phyloP scores from a whole-genome alignment of 1,284 basidiomycete species.

The Puccinia brachypodii region DNA sequence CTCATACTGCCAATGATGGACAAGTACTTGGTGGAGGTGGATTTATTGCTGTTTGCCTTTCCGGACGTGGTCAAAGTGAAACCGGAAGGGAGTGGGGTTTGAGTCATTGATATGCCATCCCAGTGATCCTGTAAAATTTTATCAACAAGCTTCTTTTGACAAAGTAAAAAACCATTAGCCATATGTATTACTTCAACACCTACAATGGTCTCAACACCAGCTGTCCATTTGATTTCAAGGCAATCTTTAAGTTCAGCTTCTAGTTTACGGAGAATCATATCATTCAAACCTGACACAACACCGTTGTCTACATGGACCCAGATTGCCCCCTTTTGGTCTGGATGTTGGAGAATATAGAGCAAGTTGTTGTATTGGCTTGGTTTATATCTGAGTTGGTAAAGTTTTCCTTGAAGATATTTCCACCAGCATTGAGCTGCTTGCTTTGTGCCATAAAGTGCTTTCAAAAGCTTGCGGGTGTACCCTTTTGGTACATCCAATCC shows the following conservation, averaged over 20 bases:
- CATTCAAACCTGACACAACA: background rate
- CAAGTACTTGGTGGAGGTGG: background rate
- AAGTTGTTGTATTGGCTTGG: background rate
- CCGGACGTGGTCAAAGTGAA: background rate
- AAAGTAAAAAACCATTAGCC: background rate
- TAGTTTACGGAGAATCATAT: background rate
- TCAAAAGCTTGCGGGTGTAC: background rate
- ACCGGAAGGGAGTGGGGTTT: background rate
- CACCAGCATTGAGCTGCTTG: constrained; percentile 22
- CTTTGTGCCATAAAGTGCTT: constrained; percentile 13
- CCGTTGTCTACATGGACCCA: constrained; percentile 26
- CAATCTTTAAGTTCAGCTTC: background rate
- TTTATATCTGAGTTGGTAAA: background rate
- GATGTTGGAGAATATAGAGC: background rate
- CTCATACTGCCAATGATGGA: constrained; percentile 7
- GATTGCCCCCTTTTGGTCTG: background rate
- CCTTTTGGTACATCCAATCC: constrained; percentile 7
- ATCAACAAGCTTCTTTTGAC: background rate
- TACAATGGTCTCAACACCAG: background rate
- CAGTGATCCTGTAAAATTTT: background rate
- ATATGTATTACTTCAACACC: background rate
- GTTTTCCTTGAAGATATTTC: background rate
- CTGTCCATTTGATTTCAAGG: constrained; percentile 12
- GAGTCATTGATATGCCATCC: background rate
- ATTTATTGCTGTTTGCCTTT: background rate